Percentiles rank a stretch among this genome's conserved stretches.
Evolutionary conservation across 2,329 filamentous ascomycete genomes (phyloP).

Genomic region (Dothideomycetidae sp.): DNA sequence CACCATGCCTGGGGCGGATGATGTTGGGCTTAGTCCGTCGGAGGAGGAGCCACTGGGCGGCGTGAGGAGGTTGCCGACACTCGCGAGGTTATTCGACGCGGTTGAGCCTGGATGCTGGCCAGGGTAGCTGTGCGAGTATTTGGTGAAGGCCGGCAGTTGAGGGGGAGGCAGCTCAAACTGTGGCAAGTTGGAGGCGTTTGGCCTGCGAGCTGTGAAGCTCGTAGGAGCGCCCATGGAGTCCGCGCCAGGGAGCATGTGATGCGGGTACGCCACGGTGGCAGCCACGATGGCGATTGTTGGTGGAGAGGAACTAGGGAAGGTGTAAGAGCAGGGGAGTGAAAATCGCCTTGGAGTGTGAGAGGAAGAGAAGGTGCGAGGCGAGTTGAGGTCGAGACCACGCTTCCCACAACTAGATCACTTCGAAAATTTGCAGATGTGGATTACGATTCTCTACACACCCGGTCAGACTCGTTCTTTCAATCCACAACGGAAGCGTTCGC

Average conservation of each 20-base stretch:
- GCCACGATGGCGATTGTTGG: constrained; percentile 40
- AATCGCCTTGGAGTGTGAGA: constrained; percentile 2
- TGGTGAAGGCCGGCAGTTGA: constrained; percentile 36
- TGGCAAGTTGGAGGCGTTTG: constrained; percentile 54
- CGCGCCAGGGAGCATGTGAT: constrained; percentile 48
- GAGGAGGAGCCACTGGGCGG: constrained; percentile 45
- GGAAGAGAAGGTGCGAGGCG: constrained; percentile 7
- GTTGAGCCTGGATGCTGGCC: constrained; percentile 19
- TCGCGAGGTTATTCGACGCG: constrained; percentile 33
- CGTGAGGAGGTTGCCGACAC: constrained; percentile 48
- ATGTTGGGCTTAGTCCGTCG: constrained; percentile 48
- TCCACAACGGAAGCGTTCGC: too few relatives aligned
- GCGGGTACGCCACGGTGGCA: constrained; percentile 44
- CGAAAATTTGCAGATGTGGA: too few relatives aligned
- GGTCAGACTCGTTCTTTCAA: too few relatives aligned
- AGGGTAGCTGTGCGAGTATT: constrained; percentile 27
- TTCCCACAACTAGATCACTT: too few relatives aligned
- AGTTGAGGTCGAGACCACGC: too few relatives aligned
- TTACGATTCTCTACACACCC: too few relatives aligned
- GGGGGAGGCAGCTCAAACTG: constrained; percentile 55
- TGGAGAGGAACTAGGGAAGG: background rate
- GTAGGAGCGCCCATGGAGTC: constrained; percentile 46
- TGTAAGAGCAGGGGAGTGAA: too few relatives aligned
- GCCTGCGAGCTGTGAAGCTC: constrained; percentile 57
- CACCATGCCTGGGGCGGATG: constrained; percentile 41